Conservation (phyloP, 139 green algal species). For the Micractinium conductrix region DNA sequence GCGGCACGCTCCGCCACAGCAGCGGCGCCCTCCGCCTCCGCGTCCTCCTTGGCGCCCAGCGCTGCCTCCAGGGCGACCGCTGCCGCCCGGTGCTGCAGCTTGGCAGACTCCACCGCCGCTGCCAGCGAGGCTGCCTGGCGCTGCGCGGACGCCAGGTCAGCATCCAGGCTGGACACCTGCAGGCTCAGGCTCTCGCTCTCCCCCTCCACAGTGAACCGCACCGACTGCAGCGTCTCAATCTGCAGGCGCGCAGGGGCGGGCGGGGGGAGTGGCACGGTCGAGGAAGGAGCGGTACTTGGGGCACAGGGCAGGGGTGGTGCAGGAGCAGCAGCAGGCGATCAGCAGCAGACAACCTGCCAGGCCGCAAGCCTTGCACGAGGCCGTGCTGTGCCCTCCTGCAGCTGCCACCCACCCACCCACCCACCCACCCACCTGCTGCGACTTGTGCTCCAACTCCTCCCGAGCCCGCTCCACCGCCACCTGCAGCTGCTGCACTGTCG, state of each 20-base stretch:
- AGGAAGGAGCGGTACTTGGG: too few relatives aligned
- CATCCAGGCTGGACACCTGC: constrained; percentile 5
- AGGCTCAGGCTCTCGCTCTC: not conserved
- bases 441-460: constrained; percentile 16
- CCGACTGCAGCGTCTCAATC: constrained; percentile 4
- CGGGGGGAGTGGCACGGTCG: not conserved
- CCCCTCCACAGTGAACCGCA: constrained; percentile 1
- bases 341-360: too few relatives aligned
- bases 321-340: not conserved
- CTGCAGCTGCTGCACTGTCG: constrained; percentile 22
- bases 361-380: too few relatives aligned
- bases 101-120: not conserved
- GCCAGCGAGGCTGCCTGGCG: constrained; percentile 21
- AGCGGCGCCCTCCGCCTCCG: not conserved
- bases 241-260: too few relatives aligned
- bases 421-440: not conserved
- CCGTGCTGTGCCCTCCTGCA: too few relatives aligned
- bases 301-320: not conserved
- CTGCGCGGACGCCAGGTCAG: constrained; percentile 21
- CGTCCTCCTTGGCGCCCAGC: not conserved
- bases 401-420: not conserved
- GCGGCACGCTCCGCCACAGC: constrained; percentile 1
- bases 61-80: not conserved
- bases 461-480: not conserved
- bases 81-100: not conserved